A percentile compares a stretch with the other conserved stretches of the same genome.
Conservation (phyloP, 352 stramenopile species). For the Phytophthora pisi region DNA sequence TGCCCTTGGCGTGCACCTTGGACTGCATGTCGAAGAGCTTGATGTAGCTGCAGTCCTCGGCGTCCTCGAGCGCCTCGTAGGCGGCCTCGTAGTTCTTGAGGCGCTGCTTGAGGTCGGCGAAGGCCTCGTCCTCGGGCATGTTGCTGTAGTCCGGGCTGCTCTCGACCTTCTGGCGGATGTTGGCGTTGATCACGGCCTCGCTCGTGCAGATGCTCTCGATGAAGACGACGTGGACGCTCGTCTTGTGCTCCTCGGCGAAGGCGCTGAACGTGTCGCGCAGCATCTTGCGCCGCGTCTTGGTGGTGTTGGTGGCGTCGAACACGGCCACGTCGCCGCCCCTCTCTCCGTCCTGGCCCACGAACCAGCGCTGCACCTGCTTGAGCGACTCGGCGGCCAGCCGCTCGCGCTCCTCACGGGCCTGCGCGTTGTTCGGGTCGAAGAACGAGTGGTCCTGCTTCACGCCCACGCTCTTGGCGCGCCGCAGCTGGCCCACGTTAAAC, state of each 20-base stretch:
- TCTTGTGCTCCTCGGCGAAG: conserved; percentile 67
- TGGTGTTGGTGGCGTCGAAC: conserved; percentile 93
- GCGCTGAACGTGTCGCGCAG: conserved; percentile 64
- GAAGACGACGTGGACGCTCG: conserved; percentile 91
- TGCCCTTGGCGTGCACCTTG: conserved; percentile 86
- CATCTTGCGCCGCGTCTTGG: conserved; percentile 55
- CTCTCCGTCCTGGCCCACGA: conserved; percentile 33
- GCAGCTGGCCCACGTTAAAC: conserved; percentile 96
- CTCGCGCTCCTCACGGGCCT: conserved; percentile 76
- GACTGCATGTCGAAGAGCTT: conserved; percentile 91
- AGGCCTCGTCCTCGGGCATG: conserved; percentile 72
- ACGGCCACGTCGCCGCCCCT: conserved; percentile 87
- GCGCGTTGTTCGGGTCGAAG: conserved; percentile 91
- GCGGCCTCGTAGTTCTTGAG: conserved; percentile 89
- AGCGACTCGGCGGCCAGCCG: conserved; percentile 82
- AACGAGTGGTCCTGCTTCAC: conserved; percentile 87
- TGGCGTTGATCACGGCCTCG: conserved; percentile 87
- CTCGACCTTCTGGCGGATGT: conserved; percentile 80
- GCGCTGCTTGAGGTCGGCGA: conserved; percentile 80
- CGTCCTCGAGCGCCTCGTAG: conserved; percentile 88
- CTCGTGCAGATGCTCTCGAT: conserved; percentile 94
- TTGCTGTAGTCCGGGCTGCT: conserved; percentile 83
- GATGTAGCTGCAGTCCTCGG: conserved; percentile 89
- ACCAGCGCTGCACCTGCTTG: conserved; percentile 71
- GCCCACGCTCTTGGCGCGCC: conserved; percentile 76